A percentile compares a stretch with the other conserved stretches of the same genome.
These are phyloP conservation scores for Smallanthus sonchifolius DNA, from an alignment of 129 eudicot species.

Conservation along the genomic window DNA sequence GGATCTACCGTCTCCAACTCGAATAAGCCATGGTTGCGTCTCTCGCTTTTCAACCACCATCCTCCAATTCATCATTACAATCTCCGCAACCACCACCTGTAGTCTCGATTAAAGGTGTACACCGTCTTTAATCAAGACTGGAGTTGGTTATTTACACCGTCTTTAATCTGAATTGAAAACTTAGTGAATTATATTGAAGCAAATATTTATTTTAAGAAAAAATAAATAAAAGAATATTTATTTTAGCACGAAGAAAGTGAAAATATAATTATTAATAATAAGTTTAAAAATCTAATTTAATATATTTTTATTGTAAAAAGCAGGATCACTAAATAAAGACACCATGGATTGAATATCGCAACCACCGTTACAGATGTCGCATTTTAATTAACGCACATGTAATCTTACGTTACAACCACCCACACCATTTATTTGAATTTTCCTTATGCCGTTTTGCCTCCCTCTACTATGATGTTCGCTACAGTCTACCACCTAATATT, in stretches of 20 bases:
- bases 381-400: conserved; percentile 18
- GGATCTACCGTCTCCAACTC: no score
- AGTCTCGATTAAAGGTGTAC: no score
- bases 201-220: neutral
- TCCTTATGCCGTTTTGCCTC: neutral
- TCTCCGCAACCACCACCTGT: no score
- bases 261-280: neutral
- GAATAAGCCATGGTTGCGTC: no score
- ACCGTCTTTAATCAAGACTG: no score
- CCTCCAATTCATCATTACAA: no score
- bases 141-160: no score
- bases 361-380: conserved; percentile 17
- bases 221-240: neutral
- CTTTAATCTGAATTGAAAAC: neutral
- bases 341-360: conserved; percentile 17
- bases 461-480: neutral
- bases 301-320: neutral
- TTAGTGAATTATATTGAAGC: neutral
- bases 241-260: neutral
- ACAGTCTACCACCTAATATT: neutral
- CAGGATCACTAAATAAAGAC: neutral
- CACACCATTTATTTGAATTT: neutral
- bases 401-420: conserved; percentile 9
- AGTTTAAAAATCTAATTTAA: neutral
- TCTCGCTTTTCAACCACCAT: no score